A percentile compares a stretch with the other conserved stretches of the same genome.
These are phyloP conservation scores for Alternaria consortialis DNA, from an alignment of 2,329 filamentous ascomycete species.

Conservation along the genomic window DNA sequence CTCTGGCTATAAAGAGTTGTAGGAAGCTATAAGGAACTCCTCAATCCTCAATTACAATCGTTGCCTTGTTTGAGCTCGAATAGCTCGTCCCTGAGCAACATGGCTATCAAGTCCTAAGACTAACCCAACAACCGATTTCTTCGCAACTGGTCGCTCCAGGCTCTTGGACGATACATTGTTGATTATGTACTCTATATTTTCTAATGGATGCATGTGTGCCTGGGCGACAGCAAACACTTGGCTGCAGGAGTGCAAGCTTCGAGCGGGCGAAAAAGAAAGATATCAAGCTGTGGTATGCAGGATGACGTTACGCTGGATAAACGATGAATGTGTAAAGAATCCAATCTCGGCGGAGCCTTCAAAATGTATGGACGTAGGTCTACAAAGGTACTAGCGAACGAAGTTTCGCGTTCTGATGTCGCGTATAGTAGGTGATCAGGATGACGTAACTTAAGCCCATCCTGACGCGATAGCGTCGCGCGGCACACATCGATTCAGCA, in stretches of 20 bases:
- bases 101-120: not conserved
- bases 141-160: not conserved
- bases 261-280: not conserved
- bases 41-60: not conserved
- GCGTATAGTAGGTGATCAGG: not conserved
- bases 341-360: not conserved
- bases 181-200: not conserved
- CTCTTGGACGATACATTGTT: not conserved
- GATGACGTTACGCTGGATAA: not conserved
- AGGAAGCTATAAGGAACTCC: too few species aligned
- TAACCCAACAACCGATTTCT: not conserved
- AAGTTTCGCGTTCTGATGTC: not conserved
- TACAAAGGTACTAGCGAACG: not conserved
- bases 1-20: too few species aligned
- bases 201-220: not conserved
- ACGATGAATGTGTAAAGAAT: not conserved
- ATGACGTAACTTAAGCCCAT: conserved; percentile 14
- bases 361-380: not conserved
- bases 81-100: not conserved
- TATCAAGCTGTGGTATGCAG: not conserved
- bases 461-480: conserved; percentile 14
- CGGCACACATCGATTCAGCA: not conserved
- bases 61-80: not conserved
- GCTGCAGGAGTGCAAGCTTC: not conserved
- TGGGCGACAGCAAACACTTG: not conserved